phyloP scores from a whole-genome alignment of 2,329 filamentous ascomycete species.

The Aciculosporium take region DNA sequence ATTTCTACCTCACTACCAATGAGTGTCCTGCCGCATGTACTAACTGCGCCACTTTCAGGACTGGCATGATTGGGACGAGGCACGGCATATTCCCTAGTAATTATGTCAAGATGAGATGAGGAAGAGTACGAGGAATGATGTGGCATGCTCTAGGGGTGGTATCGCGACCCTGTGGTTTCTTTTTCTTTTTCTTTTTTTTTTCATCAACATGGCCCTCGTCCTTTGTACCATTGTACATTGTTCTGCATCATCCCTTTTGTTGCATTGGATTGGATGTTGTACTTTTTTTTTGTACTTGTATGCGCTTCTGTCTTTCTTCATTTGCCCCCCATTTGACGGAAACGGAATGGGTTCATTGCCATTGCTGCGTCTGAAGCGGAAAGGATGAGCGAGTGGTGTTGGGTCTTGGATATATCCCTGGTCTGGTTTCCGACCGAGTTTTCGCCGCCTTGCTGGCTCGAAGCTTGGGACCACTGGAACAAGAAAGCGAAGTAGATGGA shows the following conservation, averaged over 20 bases:
- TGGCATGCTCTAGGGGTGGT: neutral
- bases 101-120: conserved; percentile 53
- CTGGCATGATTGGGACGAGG: conserved; percentile 68
- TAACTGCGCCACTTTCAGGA: conserved; percentile 36
- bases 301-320: too few species aligned
- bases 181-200: neutral
- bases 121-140: conserved; percentile 11
- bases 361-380: too few species aligned
- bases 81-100: conserved; percentile 90
- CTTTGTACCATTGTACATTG: neutral
- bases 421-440: too few species aligned
- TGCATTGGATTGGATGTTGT: neutral
- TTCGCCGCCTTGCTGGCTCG: too few species aligned
- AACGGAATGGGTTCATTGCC: too few species aligned
- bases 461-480: too few species aligned
- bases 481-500: too few species aligned
- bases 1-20: neutral
- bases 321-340: too few species aligned
- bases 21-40: neutral
- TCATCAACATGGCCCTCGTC: too few species aligned
- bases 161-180: neutral
- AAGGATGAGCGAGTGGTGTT: too few species aligned
- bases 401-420: too few species aligned
- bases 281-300: too few species aligned
- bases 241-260: neutral